Conservation (phyloP, 768 basidiomycete species). For the Pleurotus citrinopileatus region DNA sequence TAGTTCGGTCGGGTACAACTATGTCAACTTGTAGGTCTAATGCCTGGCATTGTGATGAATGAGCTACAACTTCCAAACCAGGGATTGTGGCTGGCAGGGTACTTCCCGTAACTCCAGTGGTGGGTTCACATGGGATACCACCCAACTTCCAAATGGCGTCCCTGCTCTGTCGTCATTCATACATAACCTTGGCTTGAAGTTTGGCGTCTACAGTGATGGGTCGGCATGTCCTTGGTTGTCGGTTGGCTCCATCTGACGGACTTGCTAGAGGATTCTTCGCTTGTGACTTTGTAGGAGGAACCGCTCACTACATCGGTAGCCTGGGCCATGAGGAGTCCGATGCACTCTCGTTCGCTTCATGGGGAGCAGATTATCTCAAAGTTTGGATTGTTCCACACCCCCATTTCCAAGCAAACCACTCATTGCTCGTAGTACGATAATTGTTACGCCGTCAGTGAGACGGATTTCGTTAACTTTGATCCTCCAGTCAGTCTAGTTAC, state of each 20-base stretch:
- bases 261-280: slow-evolving; percentile 41
- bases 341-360: slow-evolving; percentile 43
- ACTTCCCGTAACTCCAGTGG: slow-evolving; percentile 36
- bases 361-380: slow-evolving; percentile 48
- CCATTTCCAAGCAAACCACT: neutral
- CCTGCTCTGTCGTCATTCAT: slow-evolving; percentile 32
- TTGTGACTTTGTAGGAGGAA: slow-evolving; percentile 44
- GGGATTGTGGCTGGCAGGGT: slow-evolving; percentile 52
- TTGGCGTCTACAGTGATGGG: slow-evolving; percentile 60
- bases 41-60: neutral
- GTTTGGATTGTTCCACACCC: slow-evolving; percentile 15
- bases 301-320: slow-evolving; percentile 41
- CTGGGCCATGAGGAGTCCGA: slow-evolving; percentile 46
- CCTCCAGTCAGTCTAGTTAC: slow-evolving; percentile 37
- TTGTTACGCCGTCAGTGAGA: slow-evolving; percentile 42
- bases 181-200: slow-evolving; percentile 47
- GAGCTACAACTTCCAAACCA: slow-evolving; percentile 12
- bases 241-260: neutral
- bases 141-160: slow-evolving; percentile 20
- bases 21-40: slow-evolving; percentile 36
- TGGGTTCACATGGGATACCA: slow-evolving; percentile 42
- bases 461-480: slow-evolving; percentile 44
- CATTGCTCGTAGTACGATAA: slow-evolving; percentile 38
- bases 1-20: slow-evolving; percentile 35
- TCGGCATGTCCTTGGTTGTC: slow-evolving; percentile 15